phyloP scores from a whole-genome alignment of 2,329 filamentous ascomycete genomes.

The Fusarium sp. region DNA sequence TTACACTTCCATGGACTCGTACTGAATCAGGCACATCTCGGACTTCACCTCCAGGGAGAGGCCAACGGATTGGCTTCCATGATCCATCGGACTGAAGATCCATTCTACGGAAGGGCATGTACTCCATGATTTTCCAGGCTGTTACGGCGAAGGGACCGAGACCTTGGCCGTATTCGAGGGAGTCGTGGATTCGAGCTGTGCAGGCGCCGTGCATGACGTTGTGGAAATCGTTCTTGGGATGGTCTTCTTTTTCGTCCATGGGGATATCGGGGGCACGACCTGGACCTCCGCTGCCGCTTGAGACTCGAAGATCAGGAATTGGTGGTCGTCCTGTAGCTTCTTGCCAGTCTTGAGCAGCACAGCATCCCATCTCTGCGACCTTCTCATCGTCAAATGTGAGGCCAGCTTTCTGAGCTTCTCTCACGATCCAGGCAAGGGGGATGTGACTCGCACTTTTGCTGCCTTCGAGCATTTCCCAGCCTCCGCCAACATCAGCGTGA shows the following conservation, averaged over 20 bases:
- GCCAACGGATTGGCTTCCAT: constrained; percentile 85
- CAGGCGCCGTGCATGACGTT: constrained; percentile 67
- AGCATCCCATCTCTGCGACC: constrained; percentile 72
- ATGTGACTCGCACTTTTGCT: constrained; percentile 74
- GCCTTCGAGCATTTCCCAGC: constrained; percentile 69
- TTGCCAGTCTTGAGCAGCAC: constrained; percentile 14
- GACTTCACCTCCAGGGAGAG: constrained; percentile 79
- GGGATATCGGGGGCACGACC: constrained; percentile 33
- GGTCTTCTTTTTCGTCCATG: constrained; percentile 37
- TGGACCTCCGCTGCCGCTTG: constrained; percentile 31
- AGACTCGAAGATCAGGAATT: constrained; percentile 47
- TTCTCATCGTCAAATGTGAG: constrained; percentile 76
- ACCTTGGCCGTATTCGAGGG: constrained; percentile 71
- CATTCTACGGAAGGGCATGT: constrained; percentile 83
- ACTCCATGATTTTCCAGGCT: constrained; percentile 83
- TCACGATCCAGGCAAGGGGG: constrained; percentile 76
- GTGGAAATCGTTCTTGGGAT: constrained; percentile 57
- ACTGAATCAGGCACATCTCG: constrained; percentile 78
- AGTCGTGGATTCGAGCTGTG: constrained; percentile 72
- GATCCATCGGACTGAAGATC: constrained; percentile 76
- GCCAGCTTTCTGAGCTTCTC: constrained; percentile 68
- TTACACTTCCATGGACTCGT: constrained; percentile 77
- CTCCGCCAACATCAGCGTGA: constrained; percentile 82
- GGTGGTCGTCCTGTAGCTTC: constrained; percentile 16
- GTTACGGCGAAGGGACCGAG: constrained; percentile 65